phyloP scores from a whole-genome alignment of 495 filamentous ascomycete genomes.

The Mytilinidion resinicola region DNA sequence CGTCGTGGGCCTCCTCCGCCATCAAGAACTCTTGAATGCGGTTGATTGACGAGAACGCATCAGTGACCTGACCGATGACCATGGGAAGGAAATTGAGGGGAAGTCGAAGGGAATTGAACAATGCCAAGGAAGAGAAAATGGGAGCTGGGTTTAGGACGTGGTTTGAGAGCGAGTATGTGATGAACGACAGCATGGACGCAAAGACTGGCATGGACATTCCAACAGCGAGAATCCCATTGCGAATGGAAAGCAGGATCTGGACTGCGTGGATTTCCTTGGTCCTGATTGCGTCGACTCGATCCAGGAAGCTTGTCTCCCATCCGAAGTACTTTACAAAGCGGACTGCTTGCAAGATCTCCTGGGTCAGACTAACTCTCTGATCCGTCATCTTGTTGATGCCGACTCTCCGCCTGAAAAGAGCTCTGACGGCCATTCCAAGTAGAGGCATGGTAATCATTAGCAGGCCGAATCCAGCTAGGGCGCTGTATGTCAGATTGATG shows the following conservation, averaged over 20 bases:
- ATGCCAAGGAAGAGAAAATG: constrained; percentile 84
- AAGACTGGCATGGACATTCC: constrained; percentile 72
- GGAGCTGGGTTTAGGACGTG: constrained; percentile 65
- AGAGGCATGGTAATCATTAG: constrained; percentile 70
- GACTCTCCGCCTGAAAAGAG: constrained; percentile 61
- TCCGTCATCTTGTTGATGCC: constrained; percentile 90
- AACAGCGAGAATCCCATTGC: constrained; percentile 78
- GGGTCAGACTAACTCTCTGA: constrained; percentile 80
- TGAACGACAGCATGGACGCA: constrained; percentile 90
- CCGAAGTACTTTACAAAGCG: constrained; percentile 95
- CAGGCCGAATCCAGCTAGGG: constrained; percentile 78
- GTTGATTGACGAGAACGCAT: constrained; percentile 76
- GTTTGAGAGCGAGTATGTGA: constrained; percentile 76
- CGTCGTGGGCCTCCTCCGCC: constrained; percentile 78
- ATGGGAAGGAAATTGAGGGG: constrained; percentile 83
- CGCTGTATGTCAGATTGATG: constrained; percentile 82
- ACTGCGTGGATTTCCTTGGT: constrained; percentile 68
- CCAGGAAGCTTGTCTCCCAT: constrained; percentile 83
- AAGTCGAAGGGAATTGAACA: constrained; percentile 87
- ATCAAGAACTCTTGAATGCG: constrained; percentile 83
- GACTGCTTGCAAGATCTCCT: constrained; percentile 86
- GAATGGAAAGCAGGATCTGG: constrained; percentile 70
- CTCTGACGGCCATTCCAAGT: constrained; percentile 65
- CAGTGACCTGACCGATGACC: constrained; percentile 80
- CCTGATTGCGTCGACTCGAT: constrained; percentile 66